Percentiles rank a stretch among this genome's conserved stretches.
Conservation (phyloP, 805 yeast species). For the Zygoascus biomembranicola region DNA sequence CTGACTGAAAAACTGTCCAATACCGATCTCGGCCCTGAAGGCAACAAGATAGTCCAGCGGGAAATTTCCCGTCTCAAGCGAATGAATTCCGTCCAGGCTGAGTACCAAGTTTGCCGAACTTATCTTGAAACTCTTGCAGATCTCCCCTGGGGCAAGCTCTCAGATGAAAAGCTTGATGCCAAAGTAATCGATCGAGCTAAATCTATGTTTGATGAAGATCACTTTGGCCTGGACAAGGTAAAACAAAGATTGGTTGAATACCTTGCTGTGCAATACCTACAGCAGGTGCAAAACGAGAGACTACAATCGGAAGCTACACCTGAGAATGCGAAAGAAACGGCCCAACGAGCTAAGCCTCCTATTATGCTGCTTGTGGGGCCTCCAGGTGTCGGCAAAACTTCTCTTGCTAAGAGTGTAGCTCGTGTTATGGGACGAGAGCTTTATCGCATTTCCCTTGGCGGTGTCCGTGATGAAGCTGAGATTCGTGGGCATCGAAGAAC, state of each 20-base stretch:
- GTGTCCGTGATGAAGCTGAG: conserved; percentile 82
- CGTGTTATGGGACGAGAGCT: conserved; percentile 62
- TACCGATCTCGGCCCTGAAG: conserved; percentile 26
- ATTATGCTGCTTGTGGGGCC: conserved; percentile 81
- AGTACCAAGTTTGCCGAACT: conserved; percentile 34
- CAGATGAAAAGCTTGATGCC: conserved; percentile 19
- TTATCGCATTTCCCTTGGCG: conserved; percentile 78
- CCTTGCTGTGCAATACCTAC: conserved; percentile 65
- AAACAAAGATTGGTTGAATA: conserved; percentile 72
- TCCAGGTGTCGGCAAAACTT: conserved; percentile 91
- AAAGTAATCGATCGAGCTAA: conserved; percentile 45
- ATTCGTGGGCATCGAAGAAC: conserved; percentile 87
- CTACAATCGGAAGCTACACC: background rate
- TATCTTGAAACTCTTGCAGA: conserved; percentile 34
- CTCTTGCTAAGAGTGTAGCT: conserved; percentile 77
- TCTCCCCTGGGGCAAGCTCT: conserved; percentile 30
- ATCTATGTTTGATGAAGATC: conserved; percentile 60
- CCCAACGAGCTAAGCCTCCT: conserved; percentile 43
- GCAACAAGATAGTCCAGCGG: conserved; percentile 29
- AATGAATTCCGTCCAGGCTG: conserved; percentile 35
- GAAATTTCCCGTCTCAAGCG: conserved; percentile 31
- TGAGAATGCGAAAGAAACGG: background rate
- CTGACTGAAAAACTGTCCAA: conserved; percentile 22
- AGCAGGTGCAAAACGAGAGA: conserved; percentile 17
- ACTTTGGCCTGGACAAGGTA: conserved; percentile 65